A percentile compares a stretch with the other conserved stretches of the same genome.
These are phyloP conservation scores for Salix viminalis DNA, from an alignment of 345 rosid genomes.

Conservation along the genomic window DNA sequence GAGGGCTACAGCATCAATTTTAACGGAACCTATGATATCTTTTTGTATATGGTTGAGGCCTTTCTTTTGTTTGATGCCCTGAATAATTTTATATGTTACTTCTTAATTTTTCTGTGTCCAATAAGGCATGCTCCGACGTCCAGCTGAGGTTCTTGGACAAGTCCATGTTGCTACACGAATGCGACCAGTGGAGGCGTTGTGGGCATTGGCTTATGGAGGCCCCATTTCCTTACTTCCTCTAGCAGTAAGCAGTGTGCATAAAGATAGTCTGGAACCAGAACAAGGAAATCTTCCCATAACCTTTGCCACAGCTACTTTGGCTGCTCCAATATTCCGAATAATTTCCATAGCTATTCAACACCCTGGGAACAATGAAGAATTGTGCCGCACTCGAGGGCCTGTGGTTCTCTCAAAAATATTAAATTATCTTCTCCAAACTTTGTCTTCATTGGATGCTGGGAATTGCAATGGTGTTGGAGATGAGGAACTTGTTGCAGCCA, in stretches of 20 bases:
- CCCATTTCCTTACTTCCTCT: constrained; percentile 95
- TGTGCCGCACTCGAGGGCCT: constrained; percentile 74
- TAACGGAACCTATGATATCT: neutral
- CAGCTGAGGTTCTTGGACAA: constrained; percentile 99
- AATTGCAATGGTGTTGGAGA: constrained; percentile 68
- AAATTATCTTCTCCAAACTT: constrained; percentile 72
- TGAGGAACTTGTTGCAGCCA: constrained; percentile 97
- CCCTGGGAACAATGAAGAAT: constrained; percentile 87
- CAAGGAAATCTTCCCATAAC: constrained; percentile 54
- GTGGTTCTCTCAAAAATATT: constrained; percentile 83
- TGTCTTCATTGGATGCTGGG: constrained; percentile 58
- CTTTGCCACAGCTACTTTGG: constrained; percentile 64
- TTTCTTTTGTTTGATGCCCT: neutral
- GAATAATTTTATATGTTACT: constrained; percentile 14
- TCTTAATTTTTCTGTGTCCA: constrained; percentile 18
- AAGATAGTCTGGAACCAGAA: constrained; percentile 71
- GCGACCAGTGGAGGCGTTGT: constrained; percentile 82
- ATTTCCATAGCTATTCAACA: constrained; percentile 78
- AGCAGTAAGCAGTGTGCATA: constrained; percentile 62
- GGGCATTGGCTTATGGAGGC: constrained; percentile 98
- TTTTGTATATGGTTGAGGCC: constrained; percentile 12
- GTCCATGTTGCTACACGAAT: constrained; percentile 86
- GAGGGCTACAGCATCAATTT: neutral
- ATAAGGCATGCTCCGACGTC: constrained; percentile 76
- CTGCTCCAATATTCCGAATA: constrained; percentile 87